Percentiles rank a stretch among this genome's conserved stretches.
Evolutionary conservation across 108 stramenopile species (phyloP).

Genomic region (Aurantiochytrium sp.): DNA sequence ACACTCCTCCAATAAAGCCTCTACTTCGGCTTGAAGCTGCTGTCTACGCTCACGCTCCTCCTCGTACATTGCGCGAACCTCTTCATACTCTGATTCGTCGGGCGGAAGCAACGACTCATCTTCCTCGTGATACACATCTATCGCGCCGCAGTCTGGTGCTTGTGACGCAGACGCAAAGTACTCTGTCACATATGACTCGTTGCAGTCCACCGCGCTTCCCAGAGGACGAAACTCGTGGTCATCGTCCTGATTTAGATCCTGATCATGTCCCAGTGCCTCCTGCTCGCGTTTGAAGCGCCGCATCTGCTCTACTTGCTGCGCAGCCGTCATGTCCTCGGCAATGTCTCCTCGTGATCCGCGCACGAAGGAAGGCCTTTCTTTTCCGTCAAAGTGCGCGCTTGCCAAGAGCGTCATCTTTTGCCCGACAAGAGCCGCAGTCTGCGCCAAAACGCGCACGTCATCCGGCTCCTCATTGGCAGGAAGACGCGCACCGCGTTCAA

Average conservation of each 20-base stretch:
- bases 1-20: background rate
- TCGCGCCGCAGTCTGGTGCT: background rate
- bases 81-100: background rate
- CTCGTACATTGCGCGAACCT: background rate
- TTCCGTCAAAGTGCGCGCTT: background rate
- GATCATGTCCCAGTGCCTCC: no score
- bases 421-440: background rate
- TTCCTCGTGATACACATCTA: background rate
- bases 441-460: background rate
- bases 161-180: background rate
- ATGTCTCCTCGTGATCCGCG: background rate
- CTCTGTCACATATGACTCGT: background rate
- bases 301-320: no score
- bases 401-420: background rate
- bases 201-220: background rate
- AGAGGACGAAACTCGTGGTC: no score
- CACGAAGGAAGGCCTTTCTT: background rate
- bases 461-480: background rate
- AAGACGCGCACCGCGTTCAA: background rate
- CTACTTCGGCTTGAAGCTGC: background rate
- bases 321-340: background rate
- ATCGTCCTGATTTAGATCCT: no score
- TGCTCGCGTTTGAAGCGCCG: no score
- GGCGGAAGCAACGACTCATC: background rate
- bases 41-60: background rate